phyloP scores from a whole-genome alignment of 345 rosid species.

The Melaleuca quinquenervia region DNA sequence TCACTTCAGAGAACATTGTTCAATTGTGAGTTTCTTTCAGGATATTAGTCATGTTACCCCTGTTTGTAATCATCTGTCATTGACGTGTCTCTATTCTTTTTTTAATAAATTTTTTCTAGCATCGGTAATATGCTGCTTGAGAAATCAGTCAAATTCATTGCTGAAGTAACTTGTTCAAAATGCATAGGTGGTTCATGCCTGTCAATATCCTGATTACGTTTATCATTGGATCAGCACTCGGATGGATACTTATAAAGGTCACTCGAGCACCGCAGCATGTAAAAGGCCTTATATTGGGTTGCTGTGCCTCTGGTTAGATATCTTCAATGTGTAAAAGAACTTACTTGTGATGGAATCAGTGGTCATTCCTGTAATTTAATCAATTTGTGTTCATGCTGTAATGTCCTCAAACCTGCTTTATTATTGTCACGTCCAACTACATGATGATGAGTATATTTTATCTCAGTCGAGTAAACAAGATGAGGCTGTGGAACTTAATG shows the following conservation, averaged over 20 bases:
- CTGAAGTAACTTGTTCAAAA: neutral
- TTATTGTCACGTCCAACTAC: neutral
- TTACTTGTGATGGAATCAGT: neutral
- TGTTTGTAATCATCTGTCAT: neutral
- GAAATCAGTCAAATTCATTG: neutral
- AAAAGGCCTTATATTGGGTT: conserved; percentile 37
- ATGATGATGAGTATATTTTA: neutral
- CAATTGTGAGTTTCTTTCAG: conserved; percentile 20
- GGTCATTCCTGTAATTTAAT: neutral
- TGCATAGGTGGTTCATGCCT: conserved; percentile 51
- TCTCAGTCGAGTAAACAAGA: neutral
- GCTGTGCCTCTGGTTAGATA: conserved; percentile 35
- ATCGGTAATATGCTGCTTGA: neutral
- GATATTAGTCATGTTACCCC: neutral
- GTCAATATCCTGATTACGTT: conserved; percentile 28
- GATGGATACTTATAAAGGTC: conserved; percentile 29
- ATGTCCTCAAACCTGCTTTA: neutral
- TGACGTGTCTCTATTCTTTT: neutral
- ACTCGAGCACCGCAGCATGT: conserved; percentile 31
- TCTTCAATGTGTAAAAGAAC: neutral
- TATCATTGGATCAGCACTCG: conserved; percentile 32
- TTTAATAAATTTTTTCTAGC: neutral
- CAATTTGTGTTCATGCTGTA: neutral
- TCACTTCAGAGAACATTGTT: conserved; percentile 22
- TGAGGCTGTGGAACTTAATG: neutral